These are phyloP conservation scores for Annulohypoxylon stygium DNA, from an alignment of 495 filamentous ascomycete genomes.

Conservation along the genomic window DNA sequence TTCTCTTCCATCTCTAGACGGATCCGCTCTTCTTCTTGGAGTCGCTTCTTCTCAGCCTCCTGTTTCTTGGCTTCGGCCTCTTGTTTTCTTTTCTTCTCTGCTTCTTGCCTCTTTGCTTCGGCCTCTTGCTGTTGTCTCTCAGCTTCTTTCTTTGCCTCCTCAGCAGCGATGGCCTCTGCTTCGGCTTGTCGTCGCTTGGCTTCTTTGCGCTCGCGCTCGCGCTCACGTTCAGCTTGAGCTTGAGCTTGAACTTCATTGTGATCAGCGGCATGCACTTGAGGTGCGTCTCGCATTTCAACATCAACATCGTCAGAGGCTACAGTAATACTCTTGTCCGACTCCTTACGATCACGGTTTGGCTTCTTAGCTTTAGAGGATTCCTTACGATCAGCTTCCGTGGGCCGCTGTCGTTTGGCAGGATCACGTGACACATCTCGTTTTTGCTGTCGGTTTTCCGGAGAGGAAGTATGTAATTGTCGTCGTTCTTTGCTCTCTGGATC, in stretches of 20 bases:
- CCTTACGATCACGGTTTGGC: constrained; percentile 53
- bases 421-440: constrained; percentile 57
- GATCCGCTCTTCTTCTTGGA: constrained; percentile 56
- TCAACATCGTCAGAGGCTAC: constrained; percentile 64
- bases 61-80: constrained; percentile 46
- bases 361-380: constrained; percentile 55
- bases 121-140: constrained; percentile 61
- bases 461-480: constrained; percentile 54
- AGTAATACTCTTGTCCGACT: constrained; percentile 60
- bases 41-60: constrained; percentile 53
- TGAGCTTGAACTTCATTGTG: constrained; percentile 56
- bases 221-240: constrained; percentile 41
- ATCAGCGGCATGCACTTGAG: constrained; percentile 41
- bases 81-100: constrained; percentile 30
- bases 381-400: constrained; percentile 53
- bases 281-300: constrained; percentile 62
- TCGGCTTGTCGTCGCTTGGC: constrained; percentile 53
- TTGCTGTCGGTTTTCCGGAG: constrained; percentile 56
- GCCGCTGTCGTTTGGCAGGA: constrained; percentile 37
- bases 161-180: constrained; percentile 58
- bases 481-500: constrained; percentile 61
- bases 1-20: constrained; percentile 59
- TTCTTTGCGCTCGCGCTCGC: constrained; percentile 59
- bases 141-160: constrained; percentile 63
- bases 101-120: constrained; percentile 62